Percentiles rank a stretch among this genome's conserved stretches.
phyloP scores from a whole-genome alignment of 2,329 filamentous ascomycete species.

The Fusarium sublunatum region DNA sequence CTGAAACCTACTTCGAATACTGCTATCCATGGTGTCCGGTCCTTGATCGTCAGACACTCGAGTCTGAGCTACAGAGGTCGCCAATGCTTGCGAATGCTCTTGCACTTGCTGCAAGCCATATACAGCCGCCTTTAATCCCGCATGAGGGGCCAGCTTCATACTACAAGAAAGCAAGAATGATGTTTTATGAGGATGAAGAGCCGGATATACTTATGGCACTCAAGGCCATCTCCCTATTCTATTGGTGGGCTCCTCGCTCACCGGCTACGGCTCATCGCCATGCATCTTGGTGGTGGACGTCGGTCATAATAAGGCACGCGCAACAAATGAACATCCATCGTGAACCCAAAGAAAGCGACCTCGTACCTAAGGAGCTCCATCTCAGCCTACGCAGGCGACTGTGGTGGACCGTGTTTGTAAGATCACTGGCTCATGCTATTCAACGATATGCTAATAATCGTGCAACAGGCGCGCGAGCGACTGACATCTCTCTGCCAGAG shows the following conservation, averaged over 20 bases:
- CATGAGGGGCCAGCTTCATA: constrained; percentile 54
- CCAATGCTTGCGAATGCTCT: constrained; percentile 53
- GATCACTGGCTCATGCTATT: neutral
- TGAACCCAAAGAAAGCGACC: constrained; percentile 46
- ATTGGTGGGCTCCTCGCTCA: constrained; percentile 57
- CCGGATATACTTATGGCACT: constrained; percentile 51
- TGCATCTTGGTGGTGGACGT: constrained; percentile 60
- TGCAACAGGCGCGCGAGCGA: constrained; percentile 33
- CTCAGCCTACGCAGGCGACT: constrained; percentile 28
- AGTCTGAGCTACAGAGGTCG: constrained; percentile 49
- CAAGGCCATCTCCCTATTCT: constrained; percentile 54
- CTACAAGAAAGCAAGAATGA: constrained; percentile 53
- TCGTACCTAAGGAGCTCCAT: neutral
- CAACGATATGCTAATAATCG: neutral
- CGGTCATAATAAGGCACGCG: constrained; percentile 56
- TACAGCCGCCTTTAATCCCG: constrained; percentile 55
- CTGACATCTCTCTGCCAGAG: constrained; percentile 56
- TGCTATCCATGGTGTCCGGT: constrained; percentile 58
- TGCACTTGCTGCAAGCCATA: constrained; percentile 54
- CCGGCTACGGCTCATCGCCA: constrained; percentile 54
- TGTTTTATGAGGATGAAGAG: constrained; percentile 57
- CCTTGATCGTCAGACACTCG: constrained; percentile 49
- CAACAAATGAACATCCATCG: constrained; percentile 59
- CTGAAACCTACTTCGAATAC: constrained; percentile 57
- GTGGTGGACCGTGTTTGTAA: constrained; percentile 42